These are phyloP conservation scores for Trichosporon sp. DNA, from an alignment of 1,284 basidiomycete species.

Conservation along the genomic window DNA sequence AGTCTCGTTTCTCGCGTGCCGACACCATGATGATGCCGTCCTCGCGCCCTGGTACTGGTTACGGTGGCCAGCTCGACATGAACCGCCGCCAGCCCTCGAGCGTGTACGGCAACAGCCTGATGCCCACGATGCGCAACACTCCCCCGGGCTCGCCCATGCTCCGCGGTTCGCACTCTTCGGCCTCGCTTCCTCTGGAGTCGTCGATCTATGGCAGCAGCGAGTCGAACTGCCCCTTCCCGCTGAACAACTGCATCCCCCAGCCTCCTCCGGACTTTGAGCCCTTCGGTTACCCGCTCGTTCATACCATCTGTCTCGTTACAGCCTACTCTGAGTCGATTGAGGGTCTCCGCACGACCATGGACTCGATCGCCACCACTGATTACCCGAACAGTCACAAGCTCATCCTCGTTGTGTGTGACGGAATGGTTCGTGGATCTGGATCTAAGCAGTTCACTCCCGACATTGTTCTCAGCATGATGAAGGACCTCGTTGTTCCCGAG, in stretches of 20 bases:
- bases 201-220: constrained; percentile 48
- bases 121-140: constrained; percentile 58
- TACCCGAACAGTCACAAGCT: constrained; percentile 98
- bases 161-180: constrained; percentile 77
- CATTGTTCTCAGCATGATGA: constrained; percentile 97
- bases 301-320: constrained; percentile 94
- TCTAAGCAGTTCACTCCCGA: constrained; percentile 88
- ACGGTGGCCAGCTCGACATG: constrained; percentile 59
- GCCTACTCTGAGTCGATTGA: constrained; percentile 98
- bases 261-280: constrained; percentile 89
- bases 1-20: constrained; percentile 80
- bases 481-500: constrained; percentile 80
- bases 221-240: constrained; percentile 78
- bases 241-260: constrained; percentile 83
- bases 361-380: constrained; percentile 96
- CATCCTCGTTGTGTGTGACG: constrained; percentile 94
- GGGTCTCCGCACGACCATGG: constrained; percentile 93
- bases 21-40: constrained; percentile 65
- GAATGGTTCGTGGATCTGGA: constrained; percentile 91
- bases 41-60: constrained; percentile 71
- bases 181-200: constrained; percentile 64
- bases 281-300: constrained; percentile 91
- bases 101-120: constrained; percentile 52
- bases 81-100: constrained; percentile 44
- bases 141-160: constrained; percentile 76